Evolutionary conservation across 163 green algal species (phyloP), one percentile per base, ranked within the genome.

Genomic region (Chloromonas sp.): DNA sequence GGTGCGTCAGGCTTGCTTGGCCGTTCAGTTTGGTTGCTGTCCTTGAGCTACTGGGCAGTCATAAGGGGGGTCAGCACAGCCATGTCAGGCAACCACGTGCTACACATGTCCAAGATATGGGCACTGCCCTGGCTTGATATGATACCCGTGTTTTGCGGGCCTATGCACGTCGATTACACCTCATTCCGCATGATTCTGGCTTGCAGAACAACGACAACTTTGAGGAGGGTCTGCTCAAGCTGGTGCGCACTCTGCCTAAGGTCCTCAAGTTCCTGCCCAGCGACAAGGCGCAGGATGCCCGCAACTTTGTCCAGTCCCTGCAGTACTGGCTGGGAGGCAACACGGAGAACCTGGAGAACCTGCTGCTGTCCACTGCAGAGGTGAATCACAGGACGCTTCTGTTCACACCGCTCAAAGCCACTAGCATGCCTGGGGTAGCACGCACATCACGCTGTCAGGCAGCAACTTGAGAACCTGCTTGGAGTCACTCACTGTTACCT

Each of bases 301-400:
- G 97, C 86, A 98, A 97, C 90, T 99, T 98, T 83, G 97, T 99
- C 81, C 92, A 95, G 88, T 93, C 90, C 62, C 87, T 92, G 87
- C 97, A 99, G 93, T 99, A 99, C 94, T 99, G 97, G 97, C 93
- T 98, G 85, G 97, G 97, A 71, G 97, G 97, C 82, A 98, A 97
- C 89, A 88, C 95, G 59, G 94, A 98, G 57, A 99, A 99, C 92
- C 92, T 99, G 84, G 94, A 99, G 93, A 99, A 98, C 92, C 94
- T 99, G 91, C 87, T 99, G 71, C 91, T 98, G 14, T 98, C 93
- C 83, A 95, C 96, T 80, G 89, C 91, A 15, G 77, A 86, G 83
- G 83, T 83, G 61, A 1, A 79, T 8, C 70, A 76, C 70, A 13
- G 8, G 36, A 36, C 36, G 36, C 36, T 36, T 36, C 36, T 36